A percentile compares a stretch with the other conserved stretches of the same genome.
phyloP scores from a whole-genome alignment of 2,329 filamentous ascomycete genomes.

The Aspergillus udagawae region DNA sequence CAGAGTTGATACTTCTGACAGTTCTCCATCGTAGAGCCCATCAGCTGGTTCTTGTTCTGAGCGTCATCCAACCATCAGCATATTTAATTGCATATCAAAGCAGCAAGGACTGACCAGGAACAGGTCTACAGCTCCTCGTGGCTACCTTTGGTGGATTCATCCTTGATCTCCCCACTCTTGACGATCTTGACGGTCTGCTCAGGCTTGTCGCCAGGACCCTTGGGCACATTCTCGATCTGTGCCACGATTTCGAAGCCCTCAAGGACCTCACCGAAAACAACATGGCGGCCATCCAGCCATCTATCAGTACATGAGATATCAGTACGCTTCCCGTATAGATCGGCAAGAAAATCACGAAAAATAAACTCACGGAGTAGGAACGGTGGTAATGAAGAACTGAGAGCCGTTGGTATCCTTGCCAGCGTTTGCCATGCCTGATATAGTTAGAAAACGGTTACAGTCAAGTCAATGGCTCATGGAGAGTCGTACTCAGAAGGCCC shows the following conservation, averaged over 20 bases:
- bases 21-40: slow-evolving; percentile 4
- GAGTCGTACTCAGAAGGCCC: slow-evolving; percentile 55
- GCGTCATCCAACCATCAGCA: slow-evolving; percentile 31
- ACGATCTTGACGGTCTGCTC: slow-evolving; percentile 57
- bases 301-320: slow-evolving; percentile 20
- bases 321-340: slow-evolving; percentile 1
- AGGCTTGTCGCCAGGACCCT: slow-evolving; percentile 56
- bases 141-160: slow-evolving; percentile 55
- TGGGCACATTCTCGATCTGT: slow-evolving; percentile 60
- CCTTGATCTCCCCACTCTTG: slow-evolving; percentile 59
- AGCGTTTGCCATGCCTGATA: slow-evolving; percentile 60
- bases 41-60: slow-evolving; percentile 14
- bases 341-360: neutral
- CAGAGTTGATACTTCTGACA: slow-evolving; percentile 9
- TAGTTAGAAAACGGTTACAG: neutral
- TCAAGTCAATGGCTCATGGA: neutral
- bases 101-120: slow-evolving; percentile 22
- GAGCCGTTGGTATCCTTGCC: slow-evolving; percentile 63
- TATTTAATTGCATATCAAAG: slow-evolving; percentile 18
- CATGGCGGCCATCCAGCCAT: slow-evolving; percentile 62
- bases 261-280: slow-evolving; percentile 66
- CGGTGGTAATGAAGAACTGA: slow-evolving; percentile 66
- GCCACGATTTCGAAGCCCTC: slow-evolving; percentile 65
- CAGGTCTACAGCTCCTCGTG: slow-evolving; percentile 59
- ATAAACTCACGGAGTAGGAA: slow-evolving; percentile 46